Evolutionary conservation across 1,284 basidiomycete genomes (phyloP), one percentile per base, ranked within the genome.

Genomic region (Moesziomyces aphidis): DNA sequence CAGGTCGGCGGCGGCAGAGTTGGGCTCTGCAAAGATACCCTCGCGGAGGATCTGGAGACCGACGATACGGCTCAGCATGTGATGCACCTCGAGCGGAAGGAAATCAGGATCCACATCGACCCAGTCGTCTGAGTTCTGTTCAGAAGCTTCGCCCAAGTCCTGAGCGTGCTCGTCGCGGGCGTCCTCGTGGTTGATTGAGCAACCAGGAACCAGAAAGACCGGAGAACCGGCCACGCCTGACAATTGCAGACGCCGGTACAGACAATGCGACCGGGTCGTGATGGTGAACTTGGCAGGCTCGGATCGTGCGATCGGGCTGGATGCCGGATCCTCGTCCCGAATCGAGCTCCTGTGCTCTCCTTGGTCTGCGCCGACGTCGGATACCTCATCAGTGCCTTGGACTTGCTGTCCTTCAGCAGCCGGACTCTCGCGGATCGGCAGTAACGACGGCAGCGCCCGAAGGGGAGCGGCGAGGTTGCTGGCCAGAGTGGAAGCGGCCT

Each of bases 41-140:
- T 77, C 74, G 15, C 60, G 59, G 19, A 77, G 56, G 22, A 77
- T 70, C 22, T 69, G 62, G 15, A 77, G 46, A 26, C 74, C 71
- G 17, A 77, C 56, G 51, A 77, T 64, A 46, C 74, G 71, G 52
- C 71, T 73, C 36, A 77, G 74, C 43, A 46, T 55, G 50, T 77
- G 69, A 48, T 62, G 62, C 1, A 77, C 52, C 49, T 77, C 67
- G 13, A 46, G 43, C 19, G 74, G 70, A 13, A 77, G 67, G 3
- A 70, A 44, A 21, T 77, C 70, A 9, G 70, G 66, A 36, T 74
- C 62, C n/a, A 77, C 68, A 24, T 63, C 66, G 34, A 73, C 44
- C 71, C 66, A 70, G 50, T 67, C 50, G 28, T 68, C 65, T 23
- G 66, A 50, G 15, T 60, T 24, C 26, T 58, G 50, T 19, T 68